Conservation (phyloP, 768 basidiomycete species). For the Rhodocollybia butyracea region DNA sequence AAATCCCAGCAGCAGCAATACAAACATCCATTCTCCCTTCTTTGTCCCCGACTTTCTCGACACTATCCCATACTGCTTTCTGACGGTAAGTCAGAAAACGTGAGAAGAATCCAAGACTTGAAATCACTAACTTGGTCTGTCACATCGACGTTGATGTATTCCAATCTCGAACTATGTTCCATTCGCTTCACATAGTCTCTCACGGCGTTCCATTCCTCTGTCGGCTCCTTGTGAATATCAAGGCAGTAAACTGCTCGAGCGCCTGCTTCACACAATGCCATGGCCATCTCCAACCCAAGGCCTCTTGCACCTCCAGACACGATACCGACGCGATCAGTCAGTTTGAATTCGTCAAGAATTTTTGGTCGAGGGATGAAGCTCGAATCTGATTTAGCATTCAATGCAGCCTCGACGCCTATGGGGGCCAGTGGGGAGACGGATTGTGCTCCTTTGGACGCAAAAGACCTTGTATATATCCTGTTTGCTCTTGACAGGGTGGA, state of each 20-base stretch:
- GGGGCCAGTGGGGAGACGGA: conserved; percentile 55
- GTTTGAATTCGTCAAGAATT: conserved; percentile 57
- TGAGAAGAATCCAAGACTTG: too few species aligned
- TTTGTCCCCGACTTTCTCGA: conserved; percentile 55
- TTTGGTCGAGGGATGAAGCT: conserved; percentile 36
- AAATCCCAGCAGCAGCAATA: conserved; percentile 74
- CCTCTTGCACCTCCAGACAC: conserved; percentile 67
- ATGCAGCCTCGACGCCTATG: conserved; percentile 60
- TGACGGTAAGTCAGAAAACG: too few species aligned
- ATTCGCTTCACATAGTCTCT: conserved; percentile 48
- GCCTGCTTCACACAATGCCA: conserved; percentile 71
- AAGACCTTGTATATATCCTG: too few species aligned
- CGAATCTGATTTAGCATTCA: conserved; percentile 36
- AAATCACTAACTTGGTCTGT: too few species aligned
- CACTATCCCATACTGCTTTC: conserved; percentile 51
- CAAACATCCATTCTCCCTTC: conserved; percentile 75
- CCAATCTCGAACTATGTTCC: conserved; percentile 35
- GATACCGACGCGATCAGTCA: conserved; percentile 54
- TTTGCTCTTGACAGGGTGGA: too few species aligned
- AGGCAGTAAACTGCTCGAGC: conserved; percentile 68
- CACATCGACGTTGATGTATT: conserved; percentile 67
- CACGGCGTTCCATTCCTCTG: conserved; percentile 55
- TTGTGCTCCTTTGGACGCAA: conserved; percentile 24
- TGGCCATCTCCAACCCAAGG: conserved; percentile 81
- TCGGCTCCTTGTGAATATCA: conserved; percentile 55